These are phyloP conservation scores for Pouteria campechiana DNA, from an alignment of 179 eudicot genomes.

Conservation along the genomic window DNA sequence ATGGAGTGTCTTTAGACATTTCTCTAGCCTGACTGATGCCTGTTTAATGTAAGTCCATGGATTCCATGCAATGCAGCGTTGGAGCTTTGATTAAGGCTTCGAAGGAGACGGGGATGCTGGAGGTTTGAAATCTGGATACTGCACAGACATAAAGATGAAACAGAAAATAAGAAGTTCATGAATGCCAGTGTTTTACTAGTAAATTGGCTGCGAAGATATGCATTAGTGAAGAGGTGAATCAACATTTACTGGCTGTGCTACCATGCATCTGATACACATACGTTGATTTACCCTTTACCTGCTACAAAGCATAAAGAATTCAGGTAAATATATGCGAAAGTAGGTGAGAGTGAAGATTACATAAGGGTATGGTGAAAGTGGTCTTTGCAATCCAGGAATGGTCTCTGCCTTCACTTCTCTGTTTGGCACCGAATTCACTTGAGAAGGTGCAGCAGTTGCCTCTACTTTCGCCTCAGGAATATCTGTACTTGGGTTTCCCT, in stretches of 20 bases:
- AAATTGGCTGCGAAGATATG: neutral
- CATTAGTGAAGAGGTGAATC: neutral
- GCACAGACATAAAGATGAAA: conserved; percentile 16
- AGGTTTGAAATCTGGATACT: conserved; percentile 89
- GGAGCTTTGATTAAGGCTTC: too few relatives aligned
- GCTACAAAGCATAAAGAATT: neutral
- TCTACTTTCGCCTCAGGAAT: conserved; percentile 21
- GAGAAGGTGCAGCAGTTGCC: conserved; percentile 18
- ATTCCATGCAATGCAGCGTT: too few relatives aligned
- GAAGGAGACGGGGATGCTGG: conserved; percentile 84
- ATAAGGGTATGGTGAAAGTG: conserved; percentile 80
- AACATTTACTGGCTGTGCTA: too few relatives aligned
- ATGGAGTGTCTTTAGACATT: too few relatives aligned
- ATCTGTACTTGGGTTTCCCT: conserved; percentile 19
- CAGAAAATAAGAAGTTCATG: neutral
- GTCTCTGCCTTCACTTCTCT: conserved; percentile 32
- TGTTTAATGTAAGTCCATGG: too few relatives aligned
- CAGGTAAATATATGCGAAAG: neutral
- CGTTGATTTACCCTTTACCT: neutral
- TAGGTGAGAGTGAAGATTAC: conserved; percentile 12
- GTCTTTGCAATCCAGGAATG: conserved; percentile 23
- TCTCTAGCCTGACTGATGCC: too few relatives aligned
- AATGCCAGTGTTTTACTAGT: neutral
- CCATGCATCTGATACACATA: too few relatives aligned
- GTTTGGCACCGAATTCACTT: conserved; percentile 16